Percentiles rank a stretch among this genome's conserved stretches.
Conservation (phyloP, 2,329 filamentous ascomycete genomes). For the Drechslerella coelobrocha region DNA sequence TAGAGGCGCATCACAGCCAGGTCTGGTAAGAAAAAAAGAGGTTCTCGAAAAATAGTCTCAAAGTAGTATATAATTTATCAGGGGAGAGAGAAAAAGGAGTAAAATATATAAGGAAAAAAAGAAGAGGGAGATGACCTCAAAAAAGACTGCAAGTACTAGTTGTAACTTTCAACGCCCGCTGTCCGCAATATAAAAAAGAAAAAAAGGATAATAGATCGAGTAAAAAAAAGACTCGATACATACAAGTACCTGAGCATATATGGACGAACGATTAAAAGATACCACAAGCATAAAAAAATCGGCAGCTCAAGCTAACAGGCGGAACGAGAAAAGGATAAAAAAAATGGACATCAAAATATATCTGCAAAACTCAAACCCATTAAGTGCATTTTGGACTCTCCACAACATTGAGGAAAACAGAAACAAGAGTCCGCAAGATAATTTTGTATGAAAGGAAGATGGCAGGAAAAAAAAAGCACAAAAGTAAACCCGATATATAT, state of each 20-base stretch:
- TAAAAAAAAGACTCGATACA: conserved; percentile 1
- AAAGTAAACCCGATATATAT: conserved; percentile 50
- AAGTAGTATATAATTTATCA: conserved; percentile 6
- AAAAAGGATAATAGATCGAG: not conserved
- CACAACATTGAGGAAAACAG: conserved; percentile 49
- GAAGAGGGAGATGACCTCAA: not conserved
- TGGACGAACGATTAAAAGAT: conserved; percentile 1
- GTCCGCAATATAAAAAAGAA: conserved; percentile 25
- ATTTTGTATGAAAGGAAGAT: conserved; percentile 53
- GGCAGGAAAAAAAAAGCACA: conserved; percentile 52
- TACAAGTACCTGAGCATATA: not conserved
- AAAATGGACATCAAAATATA: not conserved
- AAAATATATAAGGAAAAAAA: conserved; percentile 5
- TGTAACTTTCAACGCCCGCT: conserved; percentile 41
- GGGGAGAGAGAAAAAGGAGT: not conserved
- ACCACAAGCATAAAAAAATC: not conserved
- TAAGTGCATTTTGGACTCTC: conserved; percentile 22
- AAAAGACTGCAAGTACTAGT: conserved; percentile 2
- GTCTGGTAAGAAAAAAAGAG: too few species aligned
- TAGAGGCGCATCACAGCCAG: too few species aligned
- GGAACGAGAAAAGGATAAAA: not conserved
- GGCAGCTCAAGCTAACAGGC: not conserved
- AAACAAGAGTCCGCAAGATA: conserved; percentile 56
- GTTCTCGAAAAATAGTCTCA: not conserved
- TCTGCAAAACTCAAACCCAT: conserved; percentile 12